phyloP scores from a whole-genome alignment of 2,329 filamentous ascomycete species.

The Nemania serpens region DNA sequence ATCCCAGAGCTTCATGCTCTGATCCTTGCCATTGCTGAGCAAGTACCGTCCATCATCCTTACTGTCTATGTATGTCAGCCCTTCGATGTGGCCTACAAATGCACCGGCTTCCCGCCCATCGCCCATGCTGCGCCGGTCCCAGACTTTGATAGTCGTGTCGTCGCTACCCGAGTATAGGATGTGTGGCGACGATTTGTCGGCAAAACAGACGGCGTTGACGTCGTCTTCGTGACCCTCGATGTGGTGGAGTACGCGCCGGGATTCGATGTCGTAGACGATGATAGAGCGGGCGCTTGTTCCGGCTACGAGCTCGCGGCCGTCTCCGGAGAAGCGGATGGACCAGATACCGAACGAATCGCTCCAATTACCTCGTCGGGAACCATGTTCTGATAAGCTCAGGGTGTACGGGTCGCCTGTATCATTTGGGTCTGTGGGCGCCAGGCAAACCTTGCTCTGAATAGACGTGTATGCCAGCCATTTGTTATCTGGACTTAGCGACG shows the following conservation, averaged over 20 bases:
- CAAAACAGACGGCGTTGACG: conserved; percentile 96
- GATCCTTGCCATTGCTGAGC: conserved; percentile 92
- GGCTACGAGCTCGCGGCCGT: conserved; percentile 87
- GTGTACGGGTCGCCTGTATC: conserved; percentile 79
- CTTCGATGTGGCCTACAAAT: conserved; percentile 69
- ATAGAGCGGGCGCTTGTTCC: conserved; percentile 81
- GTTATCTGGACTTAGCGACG: conserved; percentile 88
- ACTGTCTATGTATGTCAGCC: conserved; percentile 70
- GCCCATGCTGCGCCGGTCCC: conserved; percentile 92
- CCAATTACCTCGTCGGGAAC: conserved; percentile 36
- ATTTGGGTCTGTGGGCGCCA: conserved; percentile 84
- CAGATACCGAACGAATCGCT: conserved; percentile 69
- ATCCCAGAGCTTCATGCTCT: conserved; percentile 98
- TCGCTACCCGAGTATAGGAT: conserved; percentile 96
- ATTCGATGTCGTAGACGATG: conserved; percentile 91
- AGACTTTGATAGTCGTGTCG: conserved; percentile 91
- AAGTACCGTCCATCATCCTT: conserved; percentile 80
- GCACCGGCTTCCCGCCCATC: conserved; percentile 73
- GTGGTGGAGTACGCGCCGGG: conserved; percentile 72
- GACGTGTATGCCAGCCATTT: conserved; percentile 90
- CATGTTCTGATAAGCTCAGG: conserved; percentile 69
- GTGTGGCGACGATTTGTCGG: conserved; percentile 84
- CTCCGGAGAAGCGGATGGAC: conserved; percentile 90
- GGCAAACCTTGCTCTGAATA: conserved; percentile 80
- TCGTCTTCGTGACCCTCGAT: conserved; percentile 82